Evolutionary conservation across 1,284 basidiomycete species (phyloP), one percentile per base, ranked within the genome.

Genomic region (Heimioporus punctisporus): DNA sequence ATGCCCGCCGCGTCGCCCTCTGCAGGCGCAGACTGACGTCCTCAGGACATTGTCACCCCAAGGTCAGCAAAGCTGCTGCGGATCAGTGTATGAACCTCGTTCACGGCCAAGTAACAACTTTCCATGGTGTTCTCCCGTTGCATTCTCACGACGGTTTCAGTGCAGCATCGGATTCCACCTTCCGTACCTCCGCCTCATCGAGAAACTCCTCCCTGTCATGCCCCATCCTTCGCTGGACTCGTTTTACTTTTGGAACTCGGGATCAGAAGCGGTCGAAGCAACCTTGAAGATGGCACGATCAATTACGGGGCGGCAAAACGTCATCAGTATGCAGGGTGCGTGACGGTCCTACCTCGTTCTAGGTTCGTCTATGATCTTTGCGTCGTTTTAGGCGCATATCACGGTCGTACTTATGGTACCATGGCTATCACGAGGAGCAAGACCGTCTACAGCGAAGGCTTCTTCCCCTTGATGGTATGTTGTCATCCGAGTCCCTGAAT

Each of bases 191-290:
- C 76, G 84, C 49, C 85, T 95, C 60, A 88, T 94, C 61, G 81
- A 93, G 67, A 82, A 80, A 56, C 79, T 95, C 10, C 72, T 93
- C n/a, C 89, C 92, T 2, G 74, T 90, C 59, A 91, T 95, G 85
- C 93, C 95, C 1, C 78, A 97, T 72, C 79, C 86, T 0, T 95
- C 93, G 4, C 81, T 98, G 43, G 91, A 96, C 73, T 93, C 93
- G 21, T 96, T 98, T 81, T 97, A 93, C 81, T 92, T 96, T 74
- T 94, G 92, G 91, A 98, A 95, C 78, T 97, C 94, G 7, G 95
- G 94, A 17, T 90, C 93, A 4, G 95, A 97, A 69, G 95, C 93
- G 0, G 82, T 95, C 40, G 93, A 97, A 73, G 92, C 86, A 2
- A 78, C 90, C 3, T 70, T 95, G 56, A 95, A 95, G 74, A 84